Evolutionary conservation across 192 early-diverging fungal genomes (phyloP).

Genomic region (Coemansia sp.): DNA sequence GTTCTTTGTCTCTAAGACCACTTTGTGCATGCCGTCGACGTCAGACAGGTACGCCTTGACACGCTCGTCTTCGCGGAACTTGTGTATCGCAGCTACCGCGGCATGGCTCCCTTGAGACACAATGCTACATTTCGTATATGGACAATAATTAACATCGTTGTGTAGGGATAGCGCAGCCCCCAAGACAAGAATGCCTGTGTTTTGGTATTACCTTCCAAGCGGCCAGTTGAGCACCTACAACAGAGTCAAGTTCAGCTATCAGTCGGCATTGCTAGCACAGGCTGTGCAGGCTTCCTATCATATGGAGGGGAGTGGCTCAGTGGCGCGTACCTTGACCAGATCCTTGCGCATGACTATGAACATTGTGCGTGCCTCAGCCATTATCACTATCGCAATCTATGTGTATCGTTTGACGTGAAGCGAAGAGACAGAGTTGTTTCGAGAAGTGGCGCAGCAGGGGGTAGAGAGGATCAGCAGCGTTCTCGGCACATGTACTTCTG

Average conservation of each 20-base stretch:
- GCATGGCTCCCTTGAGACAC: slow-evolving; percentile 79
- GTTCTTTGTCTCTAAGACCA: slow-evolving; percentile 76
- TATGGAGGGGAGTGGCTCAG: background rate
- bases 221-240: slow-evolving; percentile 62
- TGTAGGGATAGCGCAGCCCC: background rate
- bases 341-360: slow-evolving; percentile 82
- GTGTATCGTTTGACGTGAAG: background rate
- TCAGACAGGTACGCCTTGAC: slow-evolving; percentile 65
- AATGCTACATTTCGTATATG: slow-evolving; percentile 50
- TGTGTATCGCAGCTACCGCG: slow-evolving; percentile 65
- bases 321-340: slow-evolving; percentile 62
- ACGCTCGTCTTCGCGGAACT: slow-evolving; percentile 60
- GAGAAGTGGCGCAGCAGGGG: background rate
- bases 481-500: background rate
- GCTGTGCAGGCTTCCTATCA: background rate
- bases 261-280: background rate
- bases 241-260: background rate
- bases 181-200: background rate
- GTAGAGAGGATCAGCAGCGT: background rate
- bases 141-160: background rate
- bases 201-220: slow-evolving; percentile 63
- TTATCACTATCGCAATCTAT: background rate
- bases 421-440: background rate
- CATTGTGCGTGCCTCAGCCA: slow-evolving; percentile 73
- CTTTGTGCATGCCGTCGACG: slow-evolving; percentile 75